Evolutionary conservation across 2,329 filamentous ascomycete genomes (phyloP), one percentile per base, ranked within the genome.

Genomic region (Epichloe uncinata): DNA sequence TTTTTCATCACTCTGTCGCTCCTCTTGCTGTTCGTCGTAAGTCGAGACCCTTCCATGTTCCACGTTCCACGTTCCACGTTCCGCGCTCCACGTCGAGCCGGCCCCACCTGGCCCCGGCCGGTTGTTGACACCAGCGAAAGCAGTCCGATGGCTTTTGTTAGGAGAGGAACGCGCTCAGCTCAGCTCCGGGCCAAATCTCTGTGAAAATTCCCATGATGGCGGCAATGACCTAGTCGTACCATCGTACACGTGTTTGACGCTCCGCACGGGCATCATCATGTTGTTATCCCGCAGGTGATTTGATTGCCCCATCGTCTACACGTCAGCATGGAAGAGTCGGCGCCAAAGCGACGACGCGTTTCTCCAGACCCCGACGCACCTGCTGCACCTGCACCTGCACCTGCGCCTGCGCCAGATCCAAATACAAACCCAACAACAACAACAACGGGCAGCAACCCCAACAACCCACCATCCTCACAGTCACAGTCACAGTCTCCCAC

Each of bases 251-350:
- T 41, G 18, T 30, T n/a, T 36, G 15, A 41, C 9, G 18, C 22
- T 37, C 20, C 13, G 12, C n/a, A 12, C 33, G 13, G n/a, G 9
- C 38, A 18, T 26, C 15, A 53, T 55, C 15, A 53, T 55, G 52
- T 35, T 45, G 42, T 26, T 11, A 15, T 22, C 5, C 42, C 22
- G 22, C 33, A 11, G n/a, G 15, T 45, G 9, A 44, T 45, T 42
- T n/a, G 16, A 44, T 45, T 42, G 16, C 30, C n/a, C 40, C 26
- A 16, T 30, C 37, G 16, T 36, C 15, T n/a, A 15, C 5, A 41
- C 13, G 18, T 9, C 18, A 52, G 43, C 45, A 71, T 70, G 69
- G 76, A 79, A 54, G 69, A 73, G 50, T 78, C 80, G 26, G 76
- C 80, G 45, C 69, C 78, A 5, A 85, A 86, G 64, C 72, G 48